Evolutionary conservation across 2,329 filamentous ascomycete genomes (phyloP).

Genomic region (Fusarium sp.): DNA sequence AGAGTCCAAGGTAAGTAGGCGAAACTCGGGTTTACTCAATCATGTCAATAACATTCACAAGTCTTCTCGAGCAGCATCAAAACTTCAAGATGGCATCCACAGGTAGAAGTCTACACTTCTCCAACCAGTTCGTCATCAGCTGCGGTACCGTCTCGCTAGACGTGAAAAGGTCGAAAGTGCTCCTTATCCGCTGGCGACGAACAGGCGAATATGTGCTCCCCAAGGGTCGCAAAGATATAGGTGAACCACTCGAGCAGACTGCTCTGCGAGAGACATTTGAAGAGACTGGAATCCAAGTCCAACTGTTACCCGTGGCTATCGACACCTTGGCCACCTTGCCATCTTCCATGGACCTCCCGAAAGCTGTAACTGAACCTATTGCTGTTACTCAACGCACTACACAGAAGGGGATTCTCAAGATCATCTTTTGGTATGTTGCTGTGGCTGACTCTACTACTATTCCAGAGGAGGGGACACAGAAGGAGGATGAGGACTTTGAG

Average conservation of each 20-base stretch:
- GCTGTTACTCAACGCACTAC: conserved; percentile 9
- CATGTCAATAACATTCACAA: background rate
- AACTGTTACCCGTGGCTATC: conserved; percentile 3
- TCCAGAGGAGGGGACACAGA: conserved; percentile 7
- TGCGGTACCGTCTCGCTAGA: conserved; percentile 13
- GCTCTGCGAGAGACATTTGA: conserved; percentile 17
- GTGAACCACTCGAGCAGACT: background rate
- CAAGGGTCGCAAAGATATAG: conserved; percentile 14
- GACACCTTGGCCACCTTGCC: background rate
- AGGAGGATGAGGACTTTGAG: conserved; percentile 16
- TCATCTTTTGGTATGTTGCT: conserved; percentile 21
- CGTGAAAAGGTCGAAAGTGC: background rate
- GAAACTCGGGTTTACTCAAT: background rate
- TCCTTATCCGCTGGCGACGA: conserved; percentile 1
- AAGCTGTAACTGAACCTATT: conserved; percentile 3
- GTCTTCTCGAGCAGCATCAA: background rate
- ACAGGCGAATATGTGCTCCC: conserved; percentile 16
- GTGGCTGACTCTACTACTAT: conserved; percentile 7
- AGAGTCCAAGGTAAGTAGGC: background rate
- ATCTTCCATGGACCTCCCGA: background rate
- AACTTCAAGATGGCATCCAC: background rate
- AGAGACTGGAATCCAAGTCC: background rate
- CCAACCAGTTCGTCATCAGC: conserved; percentile 15
- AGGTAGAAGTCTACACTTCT: background rate
- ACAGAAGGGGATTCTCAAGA: background rate